Base-by-base conservation (phyloP, 202 grass and related monocot species). In the Schoenoplectus tabernaemontani region DNA sequence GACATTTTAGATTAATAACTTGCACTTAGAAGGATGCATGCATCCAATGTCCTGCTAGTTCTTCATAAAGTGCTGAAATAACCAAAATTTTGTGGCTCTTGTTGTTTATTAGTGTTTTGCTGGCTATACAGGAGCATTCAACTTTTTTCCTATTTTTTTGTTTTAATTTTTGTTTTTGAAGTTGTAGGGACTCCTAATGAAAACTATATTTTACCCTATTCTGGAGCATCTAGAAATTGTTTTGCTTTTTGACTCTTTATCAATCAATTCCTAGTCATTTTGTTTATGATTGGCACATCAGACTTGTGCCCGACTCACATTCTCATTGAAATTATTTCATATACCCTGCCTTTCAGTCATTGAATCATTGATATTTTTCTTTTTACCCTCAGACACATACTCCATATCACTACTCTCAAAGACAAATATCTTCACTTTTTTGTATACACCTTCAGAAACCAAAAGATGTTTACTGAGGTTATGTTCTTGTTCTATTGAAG, bases 281-380 rank as follows among this genome's bases (percentile, higher is more conserved):
- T 79, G 34, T 79, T 38, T 60, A 79, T 63, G n/a, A 79, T 79
- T 61, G 76, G 37, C 54, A 61, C 61, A 37, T 79, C 76, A 79
- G 57, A 79, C 24, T 62, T 30, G 37, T 78, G 34, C 19, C 19
- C 17, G 2, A 56, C 16, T 59, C 19, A 24, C 11, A 9, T 80
- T 50, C 33, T 32, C n/a, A 0, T 8, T 80, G 48, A 66, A 80
- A 34, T 34, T 51, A 80, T 50, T 33, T 65, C 5, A 15, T 30
- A 46, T 63, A 16, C 38, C 9, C 47, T 54, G 4, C 47, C 7
- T 15, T 75, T 54, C 23, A 75, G 47, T 75, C 69, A 47, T 43
- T 48, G 23, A 48, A 48, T 15, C 23, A 30, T 33, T 32, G 32
- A 70, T 24, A 51, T 28, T 28, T 28, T 28, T 28, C 28, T 32